Percentiles rank a stretch among this genome's conserved stretches.
phyloP scores from a whole-genome alignment of 352 stramenopile species.

The Lagenidium giganteum region DNA sequence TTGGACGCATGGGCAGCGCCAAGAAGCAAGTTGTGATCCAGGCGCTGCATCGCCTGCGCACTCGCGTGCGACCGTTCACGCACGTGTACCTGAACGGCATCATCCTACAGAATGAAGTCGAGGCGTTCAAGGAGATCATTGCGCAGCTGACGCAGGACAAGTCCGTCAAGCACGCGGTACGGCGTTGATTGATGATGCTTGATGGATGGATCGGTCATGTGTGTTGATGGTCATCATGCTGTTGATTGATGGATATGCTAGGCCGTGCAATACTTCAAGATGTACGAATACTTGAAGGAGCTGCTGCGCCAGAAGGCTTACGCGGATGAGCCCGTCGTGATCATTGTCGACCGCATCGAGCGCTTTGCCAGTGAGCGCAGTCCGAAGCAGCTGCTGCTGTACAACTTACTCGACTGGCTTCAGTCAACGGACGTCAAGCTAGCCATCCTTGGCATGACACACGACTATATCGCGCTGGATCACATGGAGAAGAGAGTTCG shows the following conservation, averaged over 20 bases:
- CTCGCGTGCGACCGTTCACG: conserved; percentile 33
- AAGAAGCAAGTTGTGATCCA: conserved; percentile 45
- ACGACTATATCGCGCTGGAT: conserved; percentile 79
- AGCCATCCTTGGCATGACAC: conserved; percentile 71
- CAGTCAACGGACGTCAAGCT: conserved; percentile 80
- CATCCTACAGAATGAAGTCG: conserved; percentile 76
- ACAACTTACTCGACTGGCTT: conserved; percentile 84
- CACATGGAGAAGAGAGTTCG: conserved; percentile 80
- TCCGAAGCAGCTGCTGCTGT: conserved; percentile 76
- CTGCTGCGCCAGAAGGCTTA: conserved; percentile 50
- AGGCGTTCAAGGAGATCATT: conserved; percentile 80
- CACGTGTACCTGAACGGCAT: conserved; percentile 74
- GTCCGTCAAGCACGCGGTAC: conserved; percentile 57
- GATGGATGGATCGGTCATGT: neutral
- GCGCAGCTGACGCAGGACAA: conserved; percentile 55
- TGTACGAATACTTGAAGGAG: conserved; percentile 78
- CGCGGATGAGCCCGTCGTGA: conserved; percentile 47
- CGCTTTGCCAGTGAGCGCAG: conserved; percentile 64
- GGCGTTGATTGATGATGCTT: neutral
- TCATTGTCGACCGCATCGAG: conserved; percentile 72
- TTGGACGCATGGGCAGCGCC: conserved; percentile 45
- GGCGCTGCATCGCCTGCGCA: conserved; percentile 44
- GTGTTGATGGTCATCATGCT: neutral
- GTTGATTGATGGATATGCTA: conserved; percentile 10
- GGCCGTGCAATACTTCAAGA: conserved; percentile 72